Conservation (phyloP, 768 basidiomycete species). For the Podaxis sp. region DNA sequence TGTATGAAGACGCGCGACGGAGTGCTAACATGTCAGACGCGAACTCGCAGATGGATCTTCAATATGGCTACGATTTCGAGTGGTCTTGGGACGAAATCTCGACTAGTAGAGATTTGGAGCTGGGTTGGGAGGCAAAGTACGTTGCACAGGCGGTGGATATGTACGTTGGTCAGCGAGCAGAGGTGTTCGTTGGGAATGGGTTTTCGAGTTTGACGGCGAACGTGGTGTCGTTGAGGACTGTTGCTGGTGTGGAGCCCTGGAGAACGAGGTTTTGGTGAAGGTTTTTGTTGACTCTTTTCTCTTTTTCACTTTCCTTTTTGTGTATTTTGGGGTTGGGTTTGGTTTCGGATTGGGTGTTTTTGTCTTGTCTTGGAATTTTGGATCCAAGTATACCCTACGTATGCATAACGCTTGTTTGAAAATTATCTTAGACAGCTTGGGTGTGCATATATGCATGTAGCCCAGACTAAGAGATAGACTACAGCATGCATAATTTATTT, state of each 20-base stretch:
- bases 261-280: slow-evolving; percentile 32
- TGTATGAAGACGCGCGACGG: slow-evolving; percentile 20
- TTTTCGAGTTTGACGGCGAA: slow-evolving; percentile 38
- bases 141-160: slow-evolving; percentile 65
- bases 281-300: neutral
- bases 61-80: slow-evolving; percentile 3
- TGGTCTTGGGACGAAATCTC: slow-evolving; percentile 47
- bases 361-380: no score
- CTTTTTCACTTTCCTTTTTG: no score
- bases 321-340: no score
- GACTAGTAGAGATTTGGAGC: slow-evolving; percentile 51
- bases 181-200: slow-evolving; percentile 70
- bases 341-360: no score
- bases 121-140: slow-evolving; percentile 54
- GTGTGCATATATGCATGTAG: no score
- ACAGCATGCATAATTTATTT: no score
- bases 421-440: no score
- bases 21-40: neutral
- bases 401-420: no score
- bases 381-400: no score
- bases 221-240: slow-evolving; percentile 32
- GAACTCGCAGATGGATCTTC: neutral
- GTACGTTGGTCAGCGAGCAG: slow-evolving; percentile 61
- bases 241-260: slow-evolving; percentile 25
- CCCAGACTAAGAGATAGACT: no score